Evolutionary conservation across 2,329 filamentous ascomycete species (phyloP), one percentile per base, ranked within the genome.

Genomic region (Fusarium vanettenii): DNA sequence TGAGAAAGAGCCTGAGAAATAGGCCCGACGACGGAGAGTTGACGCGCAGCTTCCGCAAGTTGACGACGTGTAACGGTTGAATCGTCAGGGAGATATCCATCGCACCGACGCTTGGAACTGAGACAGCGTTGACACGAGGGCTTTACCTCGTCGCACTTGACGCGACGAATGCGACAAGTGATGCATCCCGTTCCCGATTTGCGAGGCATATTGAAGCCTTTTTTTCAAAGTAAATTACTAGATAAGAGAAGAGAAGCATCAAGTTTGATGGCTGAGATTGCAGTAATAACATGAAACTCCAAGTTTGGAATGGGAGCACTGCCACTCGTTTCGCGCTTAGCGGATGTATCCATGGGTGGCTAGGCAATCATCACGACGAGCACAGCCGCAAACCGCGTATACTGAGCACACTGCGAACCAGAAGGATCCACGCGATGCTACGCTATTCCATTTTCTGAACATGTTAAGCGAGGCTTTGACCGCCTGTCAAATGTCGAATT

Each of bases 101-200:
- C 82, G 64, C 82, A 84, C 13, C 72, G 75, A 2, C 82, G 81
- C 60, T 76, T 76, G 7, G 77, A 71, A 8, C 29, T 74, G 25
- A 71, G 16, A 18, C 77, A 82, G 35, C 78, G 77, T 7, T 72
- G 72, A 64, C 82, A 84, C 2, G 59, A 57, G 0, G 82, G 82
- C 41, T 78, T 80, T 18, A 69, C 61, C 71, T 82, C 80, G 66
- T 84, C 82, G 66, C 82, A 84, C 55, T 83, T 83, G 4, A 84
- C 79, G 25, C 81, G 81, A 1, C 82, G 82, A 50, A 84, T 82
- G 41, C 78, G 77, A 14, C 77, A 79, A 22, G 77, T 79, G 22
- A 79, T 75, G 27, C 77, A 79, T 16, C 77, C 77, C 3, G 66
- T 79, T 10, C 77, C 77, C 6, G 75, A 60, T 65, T 78, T 78